phyloP scores from a whole-genome alignment of 352 stramenopile genomes.

The Globisporangium solare region DNA sequence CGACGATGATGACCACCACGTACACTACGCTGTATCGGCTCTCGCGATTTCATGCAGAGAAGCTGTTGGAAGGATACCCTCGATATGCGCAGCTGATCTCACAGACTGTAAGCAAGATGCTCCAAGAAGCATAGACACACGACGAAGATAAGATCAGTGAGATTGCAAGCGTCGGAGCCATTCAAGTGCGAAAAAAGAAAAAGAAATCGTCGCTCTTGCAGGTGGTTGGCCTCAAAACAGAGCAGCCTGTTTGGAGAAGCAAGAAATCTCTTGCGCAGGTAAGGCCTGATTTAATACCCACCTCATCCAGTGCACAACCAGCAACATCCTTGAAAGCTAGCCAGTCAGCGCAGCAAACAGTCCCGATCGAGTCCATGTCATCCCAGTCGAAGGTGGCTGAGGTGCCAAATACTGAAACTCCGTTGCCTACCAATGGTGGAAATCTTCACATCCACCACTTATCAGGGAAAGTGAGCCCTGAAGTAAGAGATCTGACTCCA shows the following conservation, averaged over 20 bases:
- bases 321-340: too few species aligned
- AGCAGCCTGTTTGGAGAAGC: constrained; percentile 9
- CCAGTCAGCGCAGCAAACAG: too few species aligned
- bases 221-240: constrained; percentile 5
- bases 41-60: constrained; percentile 41
- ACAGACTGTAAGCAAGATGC: constrained; percentile 35
- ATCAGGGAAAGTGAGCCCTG: too few species aligned
- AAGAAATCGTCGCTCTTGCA: constrained; percentile 8
- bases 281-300: not conserved
- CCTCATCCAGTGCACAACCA: not conserved
- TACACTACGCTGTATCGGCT: constrained; percentile 65
- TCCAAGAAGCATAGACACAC: constrained; percentile 19
- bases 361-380: too few species aligned
- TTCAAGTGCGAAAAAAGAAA: not conserved
- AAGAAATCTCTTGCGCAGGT: constrained; percentile 8
- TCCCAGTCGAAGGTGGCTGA: too few species aligned
- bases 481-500: not conserved
- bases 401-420: too few species aligned
- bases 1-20: constrained; percentile 54
- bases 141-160: constrained; percentile 17
- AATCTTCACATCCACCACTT: too few species aligned
- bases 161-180: not conserved
- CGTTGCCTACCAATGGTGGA: too few species aligned
- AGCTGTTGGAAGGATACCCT: constrained; percentile 50
- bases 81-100: constrained; percentile 39